A percentile compares a stretch with the other conserved stretches of the same genome.
These are phyloP conservation scores for Populus pruinosa DNA, from an alignment of 345 rosid species.

Conservation along the genomic window DNA sequence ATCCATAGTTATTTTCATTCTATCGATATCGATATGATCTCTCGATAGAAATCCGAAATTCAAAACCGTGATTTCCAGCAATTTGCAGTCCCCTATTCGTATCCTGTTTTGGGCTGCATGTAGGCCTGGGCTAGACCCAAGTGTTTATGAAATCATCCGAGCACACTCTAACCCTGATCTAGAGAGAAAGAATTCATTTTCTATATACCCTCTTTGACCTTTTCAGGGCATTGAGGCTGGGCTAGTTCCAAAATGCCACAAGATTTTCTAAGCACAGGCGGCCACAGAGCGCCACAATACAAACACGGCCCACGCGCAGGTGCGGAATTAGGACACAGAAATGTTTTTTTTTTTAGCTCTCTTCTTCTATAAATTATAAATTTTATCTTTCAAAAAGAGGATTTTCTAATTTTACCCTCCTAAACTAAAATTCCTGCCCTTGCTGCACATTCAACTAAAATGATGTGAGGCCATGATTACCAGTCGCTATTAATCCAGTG, in stretches of 20 bases:
- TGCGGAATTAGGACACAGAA: too few species aligned
- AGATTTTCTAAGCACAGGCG: not conserved
- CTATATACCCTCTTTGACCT: not conserved
- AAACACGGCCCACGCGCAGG: not conserved
- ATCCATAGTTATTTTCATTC: not conserved
- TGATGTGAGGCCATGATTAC: not conserved
- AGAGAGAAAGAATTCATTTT: not conserved
- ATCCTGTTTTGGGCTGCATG: too few species aligned
- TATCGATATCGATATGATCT: not conserved
- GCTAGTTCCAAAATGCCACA: not conserved
- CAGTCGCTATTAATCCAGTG: not conserved
- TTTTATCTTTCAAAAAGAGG: too few species aligned
- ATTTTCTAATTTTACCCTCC: too few species aligned
- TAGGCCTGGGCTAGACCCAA: not conserved
- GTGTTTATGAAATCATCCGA: not conserved
- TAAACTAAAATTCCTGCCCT: too few species aligned
- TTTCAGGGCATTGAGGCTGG: not conserved
- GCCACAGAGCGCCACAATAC: too few species aligned
- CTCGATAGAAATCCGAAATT: not conserved
- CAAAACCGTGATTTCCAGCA: not conserved
- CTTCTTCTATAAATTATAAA: too few species aligned
- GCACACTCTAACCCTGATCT: not conserved
- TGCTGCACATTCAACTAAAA: too few species aligned
- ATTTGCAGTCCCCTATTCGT: not conserved
- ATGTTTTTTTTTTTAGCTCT: too few species aligned